Percentiles rank a stretch among this genome's conserved stretches.
Evolutionary conservation across 2,329 filamentous ascomycete genomes (phyloP).

Genomic region (Colletotrichum euphorbiae): DNA sequence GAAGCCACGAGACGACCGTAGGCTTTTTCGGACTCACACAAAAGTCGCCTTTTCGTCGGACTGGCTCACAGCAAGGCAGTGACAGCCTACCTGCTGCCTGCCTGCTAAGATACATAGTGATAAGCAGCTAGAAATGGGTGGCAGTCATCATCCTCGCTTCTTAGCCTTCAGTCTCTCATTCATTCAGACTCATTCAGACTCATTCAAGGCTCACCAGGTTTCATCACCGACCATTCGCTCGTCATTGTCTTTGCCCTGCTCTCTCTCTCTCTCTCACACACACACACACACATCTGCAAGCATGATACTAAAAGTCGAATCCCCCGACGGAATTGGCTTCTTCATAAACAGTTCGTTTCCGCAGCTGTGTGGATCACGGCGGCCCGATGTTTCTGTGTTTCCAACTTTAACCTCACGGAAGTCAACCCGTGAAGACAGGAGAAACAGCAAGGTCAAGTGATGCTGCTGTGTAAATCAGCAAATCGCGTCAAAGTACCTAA

Average conservation of each 20-base stretch:
- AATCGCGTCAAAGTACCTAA: background rate
- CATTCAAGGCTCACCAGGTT: slow-evolving; percentile 21
- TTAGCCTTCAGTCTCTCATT: background rate
- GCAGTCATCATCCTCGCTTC: slow-evolving; percentile 21
- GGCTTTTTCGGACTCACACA: no score
- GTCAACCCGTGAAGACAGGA: slow-evolving; percentile 19
- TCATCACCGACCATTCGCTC: background rate
- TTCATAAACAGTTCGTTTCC: background rate
- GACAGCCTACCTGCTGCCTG: no score
- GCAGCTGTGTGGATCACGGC: slow-evolving; percentile 19
- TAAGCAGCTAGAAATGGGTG: background rate
- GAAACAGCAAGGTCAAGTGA: slow-evolving; percentile 34
- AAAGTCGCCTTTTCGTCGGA: no score
- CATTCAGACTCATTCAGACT: slow-evolving; percentile 1
- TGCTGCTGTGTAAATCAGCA: background rate
- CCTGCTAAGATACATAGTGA: no score
- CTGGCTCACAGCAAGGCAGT: no score
- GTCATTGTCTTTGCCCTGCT: background rate
- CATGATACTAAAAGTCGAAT: background rate
- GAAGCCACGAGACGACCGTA: slow-evolving; percentile 35
- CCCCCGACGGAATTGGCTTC: background rate
- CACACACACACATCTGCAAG: background rate
- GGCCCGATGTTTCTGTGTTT: slow-evolving; percentile 32
- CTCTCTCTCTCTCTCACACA: no score
- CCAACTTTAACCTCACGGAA: slow-evolving; percentile 6